Evolutionary conservation across 1,284 basidiomycete genomes (phyloP), one percentile per base, ranked within the genome.

Genomic region (Cutaneotrichosporon cutaneum): DNA sequence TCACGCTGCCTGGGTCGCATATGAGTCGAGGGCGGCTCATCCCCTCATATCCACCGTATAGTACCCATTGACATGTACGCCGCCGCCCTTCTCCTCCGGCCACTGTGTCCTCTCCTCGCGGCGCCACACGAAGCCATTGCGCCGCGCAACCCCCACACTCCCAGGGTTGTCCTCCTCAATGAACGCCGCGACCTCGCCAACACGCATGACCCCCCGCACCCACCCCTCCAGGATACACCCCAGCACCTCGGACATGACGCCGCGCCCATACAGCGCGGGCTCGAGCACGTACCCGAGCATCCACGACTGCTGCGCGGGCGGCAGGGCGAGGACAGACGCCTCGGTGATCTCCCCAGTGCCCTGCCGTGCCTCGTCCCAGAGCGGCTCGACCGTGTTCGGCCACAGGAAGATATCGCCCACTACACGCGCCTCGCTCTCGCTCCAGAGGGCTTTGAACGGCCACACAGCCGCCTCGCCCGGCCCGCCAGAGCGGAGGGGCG

Each of bases 21-120:
- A n/a, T n/a, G n/a, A n/a, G n/a, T n/a, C n/a, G n/a, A n/a, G n/a
- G n/a, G n/a, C n/a, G n/a, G 33, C 35, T 36, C 44, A 22, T 24
- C 6, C 10, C 22, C 32, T 10, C 52, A 53, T 10, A 9, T 35
- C 35, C 22, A 27, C 13, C 21, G 26, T 35, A 30, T 44, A 56
- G 14, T 47, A 56, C 44, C 42, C 54, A 8, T 18, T 8, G 9
- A 22, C 10, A 22, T 8, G 6, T 22, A 26, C 44, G 13, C 65
- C 65, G 13, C 68, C 70, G 14, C 67, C 68, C 59, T 71, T 71
- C 21, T 65, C 65, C 58, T 62, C 65, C 2, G 70, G 67, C 68
- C 67, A 69, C 33, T 60, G 36, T 14, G 61, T 59, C 21, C 39
- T 24, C 14, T 59, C 30, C 18, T 56, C 54, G 11, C 45, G 51